phyloP scores from a whole-genome alignment of 768 basidiomycete species.

The Porphyrellus cyaneotinctus region DNA sequence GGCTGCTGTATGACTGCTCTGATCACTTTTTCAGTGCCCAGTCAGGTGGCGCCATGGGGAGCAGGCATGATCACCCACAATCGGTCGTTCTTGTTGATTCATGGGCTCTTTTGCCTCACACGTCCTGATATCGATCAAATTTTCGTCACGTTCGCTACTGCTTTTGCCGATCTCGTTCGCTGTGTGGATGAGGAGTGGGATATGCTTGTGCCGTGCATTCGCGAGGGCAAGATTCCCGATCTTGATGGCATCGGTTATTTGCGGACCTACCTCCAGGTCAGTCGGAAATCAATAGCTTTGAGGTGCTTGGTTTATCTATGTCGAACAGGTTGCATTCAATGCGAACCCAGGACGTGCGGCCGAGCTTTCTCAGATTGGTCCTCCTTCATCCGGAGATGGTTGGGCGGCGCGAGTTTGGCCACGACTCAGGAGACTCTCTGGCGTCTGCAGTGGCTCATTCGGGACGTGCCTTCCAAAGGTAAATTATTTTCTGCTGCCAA shows the following conservation, averaged over 20 bases:
- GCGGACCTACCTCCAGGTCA: slow-evolving; percentile 8
- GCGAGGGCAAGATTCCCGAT: slow-evolving; percentile 10
- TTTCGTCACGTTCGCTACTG: not conserved
- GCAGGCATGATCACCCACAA: slow-evolving; percentile 9
- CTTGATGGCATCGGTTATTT: slow-evolving; percentile 10
- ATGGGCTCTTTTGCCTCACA: slow-evolving; percentile 16
- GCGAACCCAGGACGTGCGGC: slow-evolving; percentile 8
- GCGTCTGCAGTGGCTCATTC: slow-evolving; percentile 15
- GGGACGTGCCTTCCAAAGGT: slow-evolving; percentile 9
- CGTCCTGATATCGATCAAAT: slow-evolving; percentile 7
- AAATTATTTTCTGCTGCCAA: not conserved
- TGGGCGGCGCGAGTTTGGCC: slow-evolving; percentile 18
- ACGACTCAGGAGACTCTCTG: not conserved
- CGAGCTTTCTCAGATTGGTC: slow-evolving; percentile 14
- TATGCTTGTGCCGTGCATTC: slow-evolving; percentile 5
- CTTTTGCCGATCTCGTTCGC: slow-evolving; percentile 12
- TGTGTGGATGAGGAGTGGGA: slow-evolving; percentile 10
- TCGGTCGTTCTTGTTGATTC: slow-evolving; percentile 13
- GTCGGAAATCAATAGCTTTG: not conserved
- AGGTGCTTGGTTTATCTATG: not conserved
- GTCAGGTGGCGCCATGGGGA: slow-evolving; percentile 6
- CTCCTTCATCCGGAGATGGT: slow-evolving; percentile 8
- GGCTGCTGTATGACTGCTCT: not conserved
- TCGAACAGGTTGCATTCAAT: slow-evolving; percentile 1
- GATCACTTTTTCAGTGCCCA: slow-evolving; percentile 4